Conservation (phyloP, 2,329 filamentous ascomycete species). For the Clonostachys sp. region DNA sequence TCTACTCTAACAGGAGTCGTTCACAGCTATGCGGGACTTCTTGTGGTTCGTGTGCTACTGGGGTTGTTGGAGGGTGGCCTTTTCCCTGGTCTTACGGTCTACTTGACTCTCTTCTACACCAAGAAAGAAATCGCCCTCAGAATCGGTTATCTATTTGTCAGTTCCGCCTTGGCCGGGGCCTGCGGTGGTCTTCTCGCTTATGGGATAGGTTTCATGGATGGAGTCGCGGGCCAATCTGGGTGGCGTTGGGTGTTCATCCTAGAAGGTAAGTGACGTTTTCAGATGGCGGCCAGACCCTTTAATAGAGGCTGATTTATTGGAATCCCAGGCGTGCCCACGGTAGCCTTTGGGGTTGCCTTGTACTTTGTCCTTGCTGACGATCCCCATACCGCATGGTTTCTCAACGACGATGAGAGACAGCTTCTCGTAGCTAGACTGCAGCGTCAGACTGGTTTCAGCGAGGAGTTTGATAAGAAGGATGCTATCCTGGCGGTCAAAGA, state of each 20-base stretch:
- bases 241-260: slow-evolving; percentile 42
- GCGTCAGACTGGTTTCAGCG: slow-evolving; percentile 22
- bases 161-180: slow-evolving; percentile 27
- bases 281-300: slow-evolving; percentile 26
- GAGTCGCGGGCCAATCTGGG: slow-evolving; percentile 39
- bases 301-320: too few species aligned
- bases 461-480: slow-evolving; percentile 44
- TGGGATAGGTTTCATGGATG: slow-evolving; percentile 47
- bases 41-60: slow-evolving; percentile 40
- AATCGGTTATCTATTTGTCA: slow-evolving; percentile 29
- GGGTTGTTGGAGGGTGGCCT: slow-evolving; percentile 41
- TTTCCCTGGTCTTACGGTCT: slow-evolving; percentile 17
- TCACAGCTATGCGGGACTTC: slow-evolving; percentile 36
- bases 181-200: slow-evolving; percentile 18
- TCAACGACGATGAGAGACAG: slow-evolving; percentile 19
- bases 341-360: slow-evolving; percentile 12
- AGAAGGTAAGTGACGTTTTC: slow-evolving; percentile 39
- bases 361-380: slow-evolving; percentile 11
- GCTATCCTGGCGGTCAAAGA: slow-evolving; percentile 59
- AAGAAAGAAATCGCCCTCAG: slow-evolving; percentile 44
- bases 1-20: slow-evolving; percentile 51
- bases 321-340: slow-evolving; percentile 32
- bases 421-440: slow-evolving; percentile 7
- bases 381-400: slow-evolving; percentile 1
- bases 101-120: slow-evolving; percentile 27